A percentile compares a stretch with the other conserved stretches of the same genome.
These are phyloP conservation scores for Wallacemonas sp. DNA, from an alignment of 208 protist genomes.

Conservation along the genomic window DNA sequence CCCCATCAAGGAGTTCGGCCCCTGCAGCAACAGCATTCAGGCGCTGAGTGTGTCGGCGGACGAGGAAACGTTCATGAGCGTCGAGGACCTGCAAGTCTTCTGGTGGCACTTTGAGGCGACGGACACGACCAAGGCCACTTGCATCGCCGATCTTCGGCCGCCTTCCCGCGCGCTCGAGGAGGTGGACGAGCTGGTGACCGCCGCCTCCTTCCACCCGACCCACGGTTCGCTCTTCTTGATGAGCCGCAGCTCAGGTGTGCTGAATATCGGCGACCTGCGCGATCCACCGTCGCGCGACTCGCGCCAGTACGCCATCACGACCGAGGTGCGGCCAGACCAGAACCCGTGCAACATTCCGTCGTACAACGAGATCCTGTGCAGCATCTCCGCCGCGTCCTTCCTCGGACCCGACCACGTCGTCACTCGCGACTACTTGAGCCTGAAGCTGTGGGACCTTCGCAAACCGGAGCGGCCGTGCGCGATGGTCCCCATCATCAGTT, in stretches of 20 bases:
- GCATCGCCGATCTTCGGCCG: slow-evolving; percentile 73
- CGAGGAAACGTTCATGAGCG: slow-evolving; percentile 82
- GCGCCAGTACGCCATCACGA: slow-evolving; percentile 70
- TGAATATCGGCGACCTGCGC: slow-evolving; percentile 87
- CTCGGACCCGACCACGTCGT: slow-evolving; percentile 78
- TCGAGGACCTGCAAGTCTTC: slow-evolving; percentile 89
- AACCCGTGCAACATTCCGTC: slow-evolving; percentile 52
- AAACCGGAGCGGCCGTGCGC: slow-evolving; percentile 54
- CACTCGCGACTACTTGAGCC: slow-evolving; percentile 83
- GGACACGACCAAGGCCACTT: slow-evolving; percentile 67
- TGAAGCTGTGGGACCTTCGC: slow-evolving; percentile 89
- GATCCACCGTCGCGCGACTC: slow-evolving; percentile 64
- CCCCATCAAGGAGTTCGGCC: slow-evolving; percentile 81
- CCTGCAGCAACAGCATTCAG: slow-evolving; percentile 69
- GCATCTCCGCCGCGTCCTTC: slow-evolving; percentile 83
- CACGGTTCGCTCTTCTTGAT: slow-evolving; percentile 86
- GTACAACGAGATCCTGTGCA: slow-evolving; percentile 87
- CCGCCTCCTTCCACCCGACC: slow-evolving; percentile 77
- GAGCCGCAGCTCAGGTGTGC: slow-evolving; percentile 75
- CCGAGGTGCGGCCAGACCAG: slow-evolving; percentile 53
- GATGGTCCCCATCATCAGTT: slow-evolving; percentile 73
- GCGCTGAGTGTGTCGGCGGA: slow-evolving; percentile 75
- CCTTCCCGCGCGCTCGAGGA: slow-evolving; percentile 72
- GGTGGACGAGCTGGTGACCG: slow-evolving; percentile 80
- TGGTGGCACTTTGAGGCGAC: slow-evolving; percentile 85